Base-by-base conservation (phyloP, 148 eudicot species). In the Rhododendron molle region DNA sequence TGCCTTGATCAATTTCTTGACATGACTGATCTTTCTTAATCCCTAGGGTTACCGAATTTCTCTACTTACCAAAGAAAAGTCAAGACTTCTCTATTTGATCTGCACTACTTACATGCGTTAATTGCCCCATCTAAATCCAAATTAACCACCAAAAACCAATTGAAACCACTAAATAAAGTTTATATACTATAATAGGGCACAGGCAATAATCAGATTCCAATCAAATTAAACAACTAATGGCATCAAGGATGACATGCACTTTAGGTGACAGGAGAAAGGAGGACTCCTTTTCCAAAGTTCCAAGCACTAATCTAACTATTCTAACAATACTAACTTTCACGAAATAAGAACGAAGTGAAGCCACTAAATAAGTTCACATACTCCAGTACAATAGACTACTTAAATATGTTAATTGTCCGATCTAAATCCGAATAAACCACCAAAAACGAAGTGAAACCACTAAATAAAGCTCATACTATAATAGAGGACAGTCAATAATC, bases 361-460 rank as follows among this genome's bases (percentile, higher is more conserved):
- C 44, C 44, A 40, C 44, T 40, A 40, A 40, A 40, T 40, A 46
- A 46, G 49, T 9, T 46, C 49, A 46, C 49, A 46, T 46, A 46
- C 49, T 9, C 49, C 49, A 46, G 49, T 46, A 46, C 49, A 46
- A 46, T 46, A 46, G 49, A 7, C 38, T n/a, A 20, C 34, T 60
- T 38, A 60, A 21, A n/a, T 12, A 26, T 23, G 54, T 67, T 44
- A 83, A 44, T 67, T 67, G 14, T 15, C 54, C 28, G 13, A 46
- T 83, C 58, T 72, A 20, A 71, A 47, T 44, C 83, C 79, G 38
- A 77, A 36, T 88, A 32, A 85, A 40, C 30, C 69, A 50, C 85
- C 46, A 85, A 50, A 85, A 67, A 50, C 2, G 54, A 50, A 50
- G 21, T 18, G 60, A 54, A 54, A 65, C 12, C 69, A 2, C 69